Percentiles rank a stretch among this genome's conserved stretches.
phyloP scores from a whole-genome alignment of 2,329 filamentous ascomycete species.

The Daldinia sp. region DNA sequence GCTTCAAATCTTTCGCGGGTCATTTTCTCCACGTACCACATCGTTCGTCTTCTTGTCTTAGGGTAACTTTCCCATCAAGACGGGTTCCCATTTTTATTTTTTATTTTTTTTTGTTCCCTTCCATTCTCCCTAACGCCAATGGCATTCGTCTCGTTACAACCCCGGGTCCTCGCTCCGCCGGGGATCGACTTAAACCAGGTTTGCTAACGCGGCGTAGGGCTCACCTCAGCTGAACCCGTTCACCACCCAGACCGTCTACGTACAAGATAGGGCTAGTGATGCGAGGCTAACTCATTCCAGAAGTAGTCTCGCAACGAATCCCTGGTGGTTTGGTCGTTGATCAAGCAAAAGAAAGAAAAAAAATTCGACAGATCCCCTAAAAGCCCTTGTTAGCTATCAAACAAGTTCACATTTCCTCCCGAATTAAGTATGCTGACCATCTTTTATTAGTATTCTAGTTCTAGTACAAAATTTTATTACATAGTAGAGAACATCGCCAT shows the following conservation, averaged over 20 bases:
- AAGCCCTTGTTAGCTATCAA: slow-evolving; percentile 10
- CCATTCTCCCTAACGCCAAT: slow-evolving; percentile 5
- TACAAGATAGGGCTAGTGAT: slow-evolving; percentile 25
- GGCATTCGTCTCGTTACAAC: slow-evolving; percentile 4
- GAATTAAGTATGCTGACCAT: slow-evolving; percentile 1
- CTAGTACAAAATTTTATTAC: slow-evolving; percentile 1
- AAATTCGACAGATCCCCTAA: background rate
- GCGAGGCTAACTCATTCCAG: slow-evolving; percentile 32
- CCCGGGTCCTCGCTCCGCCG: slow-evolving; percentile 21
- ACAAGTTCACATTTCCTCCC: slow-evolving; percentile 18
- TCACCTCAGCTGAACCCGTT: slow-evolving; percentile 40
- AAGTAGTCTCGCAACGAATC: slow-evolving; percentile 22
- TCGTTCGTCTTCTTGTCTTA: slow-evolving; percentile 1
- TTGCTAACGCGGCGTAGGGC: slow-evolving; percentile 33
- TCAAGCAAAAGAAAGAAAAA: background rate
- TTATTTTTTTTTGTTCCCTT: no score
- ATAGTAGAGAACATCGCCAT: background rate
- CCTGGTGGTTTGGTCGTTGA: slow-evolving; percentile 18
- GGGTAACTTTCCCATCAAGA: slow-evolving; percentile 9
- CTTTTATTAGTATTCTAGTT: no score
- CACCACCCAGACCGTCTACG: slow-evolving; percentile 18
- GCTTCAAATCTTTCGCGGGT: slow-evolving; percentile 9
- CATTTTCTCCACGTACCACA: slow-evolving; percentile 6
- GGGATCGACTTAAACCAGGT: slow-evolving; percentile 30
- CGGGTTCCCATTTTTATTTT: slow-evolving; percentile 22